Percentiles rank a stretch among this genome's conserved stretches.
Evolutionary conservation across 2,329 filamentous ascomycete genomes (phyloP).

Genomic region (Neofusicoccum sp.): DNA sequence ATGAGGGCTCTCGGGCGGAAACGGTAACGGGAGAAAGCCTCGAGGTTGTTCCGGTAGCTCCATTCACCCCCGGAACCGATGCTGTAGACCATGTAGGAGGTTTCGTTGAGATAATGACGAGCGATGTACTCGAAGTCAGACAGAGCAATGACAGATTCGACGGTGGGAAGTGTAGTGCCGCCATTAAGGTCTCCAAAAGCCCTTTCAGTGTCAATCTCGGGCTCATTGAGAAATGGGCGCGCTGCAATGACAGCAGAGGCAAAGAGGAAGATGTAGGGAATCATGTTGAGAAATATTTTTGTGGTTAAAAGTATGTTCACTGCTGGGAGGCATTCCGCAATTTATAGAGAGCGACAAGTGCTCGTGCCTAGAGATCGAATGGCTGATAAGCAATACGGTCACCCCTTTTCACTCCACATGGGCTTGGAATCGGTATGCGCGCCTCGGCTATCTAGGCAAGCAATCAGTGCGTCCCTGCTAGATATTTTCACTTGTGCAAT

Average conservation of each 20-base stretch:
- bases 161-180: constrained; percentile 43
- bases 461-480: no score
- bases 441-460: no score
- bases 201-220: constrained; percentile 38
- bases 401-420: no score
- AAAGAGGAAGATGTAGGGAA: no score
- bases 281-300: no score
- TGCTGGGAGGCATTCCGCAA: no score
- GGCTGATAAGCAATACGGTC: no score
- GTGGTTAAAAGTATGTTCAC: no score
- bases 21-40: constrained; percentile 54
- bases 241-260: constrained; percentile 32
- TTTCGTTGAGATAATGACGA: constrained; percentile 49
- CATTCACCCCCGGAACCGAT: constrained; percentile 60
- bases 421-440: no score
- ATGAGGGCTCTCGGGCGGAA: constrained; percentile 53
- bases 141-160: constrained; percentile 51
- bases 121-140: constrained; percentile 60
- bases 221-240: constrained; percentile 37
- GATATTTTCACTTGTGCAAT: no score
- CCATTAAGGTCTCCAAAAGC: constrained; percentile 29
- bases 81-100: constrained; percentile 59
- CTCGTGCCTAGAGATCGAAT: no score
- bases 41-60: constrained; percentile 60
- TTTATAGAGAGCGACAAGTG: no score